Evolutionary conservation across 176 grass and related monocot genomes (phyloP), one percentile per base, ranked within the genome.

Genomic region (Ensete glaucum): DNA sequence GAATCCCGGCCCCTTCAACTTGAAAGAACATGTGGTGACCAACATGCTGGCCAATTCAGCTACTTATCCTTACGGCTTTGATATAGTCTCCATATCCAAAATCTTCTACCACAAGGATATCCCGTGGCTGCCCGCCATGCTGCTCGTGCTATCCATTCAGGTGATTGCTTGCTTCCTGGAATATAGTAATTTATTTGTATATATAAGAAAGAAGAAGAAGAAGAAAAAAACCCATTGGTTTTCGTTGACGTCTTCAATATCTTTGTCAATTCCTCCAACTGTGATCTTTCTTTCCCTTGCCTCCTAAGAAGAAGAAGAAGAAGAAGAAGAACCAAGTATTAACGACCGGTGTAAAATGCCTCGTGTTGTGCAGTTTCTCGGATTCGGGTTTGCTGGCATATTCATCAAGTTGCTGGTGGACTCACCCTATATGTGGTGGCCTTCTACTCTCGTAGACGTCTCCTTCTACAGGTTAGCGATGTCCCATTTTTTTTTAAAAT

Each of bases 361-460:
- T n/a, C n/a, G n/a, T n/a, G n/a, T n/a, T 78, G 26, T 59, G 51
- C 5, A 10, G 78, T 20, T 58, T 78, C 73, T 11, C 9, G 24
- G 24, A 24, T 0, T 24, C 22, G 73, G 73, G 6, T 76, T 58
- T 58, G 73, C 73, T 8, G 73, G 73, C 2, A 6, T 76, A 21
- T 76, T 76, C 10, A 58, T 43, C 12, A 76, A 60, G 29, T 76
- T 62, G 4, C 50, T 76, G 1, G 73, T 76, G 2, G 56, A 76
- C 9, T 60, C 73, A 9, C 54, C 73, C 3, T 43, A 13, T 17
- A 76, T 76, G 73, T 76, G 73, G 73, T 76, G 73, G 73, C 73
- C 73, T 9, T 1, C 0, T 0, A 51, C 2, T 62, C 11, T 76
- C 3, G 17, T 62, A 34, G 14, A 50, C 19, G 53, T 76, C n/a